Evolutionary conservation across 495 filamentous ascomycete genomes (phyloP).

Genomic region (Podospora bellae-mahoneyi): DNA sequence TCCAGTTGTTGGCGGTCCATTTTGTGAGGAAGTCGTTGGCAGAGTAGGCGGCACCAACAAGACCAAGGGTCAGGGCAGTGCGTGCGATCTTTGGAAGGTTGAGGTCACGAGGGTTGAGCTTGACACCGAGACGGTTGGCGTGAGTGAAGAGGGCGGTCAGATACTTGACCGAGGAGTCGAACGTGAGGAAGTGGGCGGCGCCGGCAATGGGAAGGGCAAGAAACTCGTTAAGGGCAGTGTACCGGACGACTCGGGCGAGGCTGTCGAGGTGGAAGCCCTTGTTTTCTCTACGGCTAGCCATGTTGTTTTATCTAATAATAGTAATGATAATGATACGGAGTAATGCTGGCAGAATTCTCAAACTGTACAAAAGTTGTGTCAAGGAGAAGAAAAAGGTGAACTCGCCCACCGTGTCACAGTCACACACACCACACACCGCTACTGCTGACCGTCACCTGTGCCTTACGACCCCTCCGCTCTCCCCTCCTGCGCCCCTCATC

Average conservation of each 20-base stretch:
- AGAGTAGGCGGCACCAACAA: conserved; percentile 20
- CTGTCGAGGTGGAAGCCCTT: conserved; percentile 26
- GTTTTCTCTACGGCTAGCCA: conserved; percentile 25
- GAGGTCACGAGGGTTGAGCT: neutral
- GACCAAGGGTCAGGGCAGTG: conserved; percentile 16
- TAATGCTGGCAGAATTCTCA: neutral
- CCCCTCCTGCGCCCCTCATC: neutral
- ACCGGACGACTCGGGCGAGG: conserved; percentile 19
- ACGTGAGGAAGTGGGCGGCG: conserved; percentile 13
- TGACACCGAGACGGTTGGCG: conserved; percentile 7
- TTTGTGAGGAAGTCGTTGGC: conserved; percentile 28
- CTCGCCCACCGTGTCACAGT: neutral
- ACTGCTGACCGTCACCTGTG: neutral
- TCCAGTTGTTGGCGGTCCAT: conserved; percentile 32
- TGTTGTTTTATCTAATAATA: conserved; percentile 9
- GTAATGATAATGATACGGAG: neutral
- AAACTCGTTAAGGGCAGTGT: conserved; percentile 25
- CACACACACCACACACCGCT: neutral
- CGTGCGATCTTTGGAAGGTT: conserved; percentile 11
- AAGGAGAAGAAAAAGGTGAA: conserved; percentile 7
- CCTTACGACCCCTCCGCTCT: neutral
- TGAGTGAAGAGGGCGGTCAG: conserved; percentile 13
- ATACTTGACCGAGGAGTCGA: conserved; percentile 6
- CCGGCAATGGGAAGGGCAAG: conserved; percentile 25
- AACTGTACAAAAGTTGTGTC: neutral